Percentiles rank a stretch among this genome's conserved stretches.
Evolutionary conservation across 208 protist genomes (phyloP).

Genomic region (Leishmania major): DNA sequence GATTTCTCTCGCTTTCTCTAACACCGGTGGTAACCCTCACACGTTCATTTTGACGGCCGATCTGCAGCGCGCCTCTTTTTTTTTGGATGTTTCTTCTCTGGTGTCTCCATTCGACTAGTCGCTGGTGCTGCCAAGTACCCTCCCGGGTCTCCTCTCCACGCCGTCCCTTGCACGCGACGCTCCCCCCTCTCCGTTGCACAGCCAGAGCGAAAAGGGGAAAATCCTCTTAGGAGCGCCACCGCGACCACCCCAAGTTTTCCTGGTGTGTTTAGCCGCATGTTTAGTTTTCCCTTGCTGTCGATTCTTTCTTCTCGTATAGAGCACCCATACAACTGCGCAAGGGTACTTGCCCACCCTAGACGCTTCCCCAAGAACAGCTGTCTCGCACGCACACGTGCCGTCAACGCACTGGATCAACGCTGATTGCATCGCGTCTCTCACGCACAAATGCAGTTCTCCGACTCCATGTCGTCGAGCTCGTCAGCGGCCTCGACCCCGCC

Average conservation of each 20-base stretch:
- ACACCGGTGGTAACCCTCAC: background rate
- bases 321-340: background rate
- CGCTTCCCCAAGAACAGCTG: background rate
- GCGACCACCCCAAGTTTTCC: background rate
- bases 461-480: conserved; percentile 1
- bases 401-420: background rate
- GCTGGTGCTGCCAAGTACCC: background rate
- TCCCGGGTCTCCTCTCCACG: background rate
- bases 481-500: conserved; percentile 1
- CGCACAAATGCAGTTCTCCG: conserved; percentile 6
- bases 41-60: background rate
- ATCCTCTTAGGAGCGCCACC: background rate
- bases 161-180: background rate
- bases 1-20: background rate
- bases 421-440: background rate
- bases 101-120: background rate
- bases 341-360: background rate
- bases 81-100: background rate
- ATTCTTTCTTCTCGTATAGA: background rate
- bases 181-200: background rate
- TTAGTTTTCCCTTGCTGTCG: background rate
- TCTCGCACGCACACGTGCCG: background rate
- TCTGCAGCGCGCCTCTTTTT: background rate
- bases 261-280: background rate
- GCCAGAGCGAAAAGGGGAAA: background rate